phyloP scores from a whole-genome alignment of 2,329 filamentous ascomycete species.

The Colletotrichum graminicola region DNA sequence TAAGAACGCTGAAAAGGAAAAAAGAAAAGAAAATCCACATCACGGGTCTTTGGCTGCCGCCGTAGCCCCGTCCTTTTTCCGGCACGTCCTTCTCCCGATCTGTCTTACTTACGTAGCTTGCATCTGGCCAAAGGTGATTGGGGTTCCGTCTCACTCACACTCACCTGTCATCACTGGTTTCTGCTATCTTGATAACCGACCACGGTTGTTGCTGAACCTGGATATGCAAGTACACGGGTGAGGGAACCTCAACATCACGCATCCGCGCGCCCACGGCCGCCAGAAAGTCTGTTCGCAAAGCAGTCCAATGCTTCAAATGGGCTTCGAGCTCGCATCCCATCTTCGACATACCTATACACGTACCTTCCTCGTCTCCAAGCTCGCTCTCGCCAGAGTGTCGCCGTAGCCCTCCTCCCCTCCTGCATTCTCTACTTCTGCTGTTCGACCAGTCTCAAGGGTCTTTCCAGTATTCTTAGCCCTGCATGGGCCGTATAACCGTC shows the following conservation, averaged over 20 bases:
- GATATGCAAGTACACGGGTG: slow-evolving; percentile 23
- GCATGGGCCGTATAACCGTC: slow-evolving; percentile 40
- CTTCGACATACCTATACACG: slow-evolving; percentile 35
- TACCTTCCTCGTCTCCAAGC: slow-evolving; percentile 29
- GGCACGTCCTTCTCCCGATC: slow-evolving; percentile 7
- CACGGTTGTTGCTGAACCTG: slow-evolving; percentile 9
- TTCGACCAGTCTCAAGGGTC: slow-evolving; percentile 28
- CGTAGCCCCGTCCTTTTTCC: slow-evolving; percentile 5
- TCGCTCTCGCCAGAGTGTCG: slow-evolving; percentile 18
- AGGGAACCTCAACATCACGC: slow-evolving; percentile 26
- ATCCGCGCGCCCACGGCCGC: slow-evolving; percentile 32
- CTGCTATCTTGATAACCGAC: neutral
- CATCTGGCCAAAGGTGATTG: neutral
- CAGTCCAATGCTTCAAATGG: slow-evolving; percentile 33
- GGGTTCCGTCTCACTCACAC: slow-evolving; percentile 10
- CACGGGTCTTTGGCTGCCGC: neutral
- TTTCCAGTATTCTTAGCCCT: slow-evolving; percentile 28
- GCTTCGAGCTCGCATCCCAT: slow-evolving; percentile 33
- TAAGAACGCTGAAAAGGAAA: too few species aligned
- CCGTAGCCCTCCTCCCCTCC: neutral
- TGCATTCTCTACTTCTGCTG: slow-evolving; percentile 17
- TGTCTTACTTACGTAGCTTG: slow-evolving; percentile 10
- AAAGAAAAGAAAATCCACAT: slow-evolving; percentile 19
- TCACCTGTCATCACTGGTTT: neutral
- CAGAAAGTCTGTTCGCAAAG: slow-evolving; percentile 24